Evolutionary conservation across 2,329 filamentous ascomycete genomes (phyloP).

Genomic region (Diaporthe citriasiana): DNA sequence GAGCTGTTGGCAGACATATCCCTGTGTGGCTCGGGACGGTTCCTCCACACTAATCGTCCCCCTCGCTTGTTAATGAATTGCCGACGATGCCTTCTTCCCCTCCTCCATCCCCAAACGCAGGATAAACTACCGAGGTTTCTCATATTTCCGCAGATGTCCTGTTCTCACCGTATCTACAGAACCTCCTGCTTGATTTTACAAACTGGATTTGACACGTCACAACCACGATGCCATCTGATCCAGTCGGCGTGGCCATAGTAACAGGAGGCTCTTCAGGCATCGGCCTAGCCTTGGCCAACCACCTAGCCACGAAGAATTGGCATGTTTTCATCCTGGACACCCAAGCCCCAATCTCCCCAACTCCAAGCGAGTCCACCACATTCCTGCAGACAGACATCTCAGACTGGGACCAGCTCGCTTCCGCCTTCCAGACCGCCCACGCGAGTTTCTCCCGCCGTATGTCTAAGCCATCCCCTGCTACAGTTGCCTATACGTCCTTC

Average conservation of each 20-base stretch:
- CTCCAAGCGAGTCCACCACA: slow-evolving; percentile 5
- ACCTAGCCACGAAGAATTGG: slow-evolving; percentile 53
- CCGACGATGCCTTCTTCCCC: slow-evolving; percentile 9
- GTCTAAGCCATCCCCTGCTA: background rate
- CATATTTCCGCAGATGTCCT: background rate
- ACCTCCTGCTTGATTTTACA: background rate
- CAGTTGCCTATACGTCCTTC: background rate
- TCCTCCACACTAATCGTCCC: background rate
- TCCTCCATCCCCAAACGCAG: background rate
- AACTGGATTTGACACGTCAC: slow-evolving; percentile 49
- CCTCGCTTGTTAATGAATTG: slow-evolving; percentile 17
- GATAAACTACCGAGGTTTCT: background rate
- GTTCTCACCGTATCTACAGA: background rate
- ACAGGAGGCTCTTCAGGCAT: slow-evolving; percentile 66
- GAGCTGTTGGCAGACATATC: too few relatives aligned
- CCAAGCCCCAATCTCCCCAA: slow-evolving; percentile 2
- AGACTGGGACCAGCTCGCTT: slow-evolving; percentile 29
- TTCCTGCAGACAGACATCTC: slow-evolving; percentile 30
- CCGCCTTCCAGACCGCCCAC: slow-evolving; percentile 24
- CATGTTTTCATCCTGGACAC: slow-evolving; percentile 33
- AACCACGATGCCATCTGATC: slow-evolving; percentile 15
- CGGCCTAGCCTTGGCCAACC: slow-evolving; percentile 56
- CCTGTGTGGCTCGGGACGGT: background rate
- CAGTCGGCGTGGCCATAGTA: slow-evolving; percentile 47
- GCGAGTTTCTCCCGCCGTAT: slow-evolving; percentile 26